These are phyloP conservation scores for Fomitopsis betulina DNA, from an alignment of 1,284 basidiomycete genomes.

Conservation along the genomic window DNA sequence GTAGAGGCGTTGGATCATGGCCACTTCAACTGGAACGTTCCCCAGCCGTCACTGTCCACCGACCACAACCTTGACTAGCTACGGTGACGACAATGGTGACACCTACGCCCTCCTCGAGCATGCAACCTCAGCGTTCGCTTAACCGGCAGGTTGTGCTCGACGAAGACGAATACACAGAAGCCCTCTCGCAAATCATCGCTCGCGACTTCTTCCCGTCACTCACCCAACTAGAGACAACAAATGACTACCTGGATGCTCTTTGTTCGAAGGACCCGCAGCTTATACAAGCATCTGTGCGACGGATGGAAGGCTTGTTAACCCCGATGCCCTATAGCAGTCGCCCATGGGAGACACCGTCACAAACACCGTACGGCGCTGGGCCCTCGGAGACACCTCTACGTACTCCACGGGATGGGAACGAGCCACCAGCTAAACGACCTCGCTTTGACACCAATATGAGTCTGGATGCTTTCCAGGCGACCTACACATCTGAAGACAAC, in stretches of 20 bases:
- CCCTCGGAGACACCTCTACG: conserved; percentile 65
- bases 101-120: conserved; percentile 11
- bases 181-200: conserved; percentile 91
- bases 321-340: conserved; percentile 36
- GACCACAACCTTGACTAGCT: too few relatives aligned
- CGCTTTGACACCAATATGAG: conserved; percentile 59
- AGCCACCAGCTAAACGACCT: conserved; percentile 46
- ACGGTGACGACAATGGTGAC: conserved; percentile 2
- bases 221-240: conserved; percentile 82
- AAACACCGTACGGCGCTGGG: conserved; percentile 60
- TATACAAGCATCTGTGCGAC: conserved; percentile 69
- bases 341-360: conserved; percentile 50
- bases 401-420: conserved; percentile 33
- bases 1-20: not conserved
- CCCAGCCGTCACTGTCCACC: too few relatives aligned
- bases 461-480: conserved; percentile 83
- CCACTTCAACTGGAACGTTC: not conserved
- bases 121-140: conserved; percentile 47
- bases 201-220: conserved; percentile 97
- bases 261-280: conserved; percentile 67
- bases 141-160: conserved; percentile 75
- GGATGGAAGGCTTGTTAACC: conserved; percentile 62
- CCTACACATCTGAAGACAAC: conserved; percentile 94
- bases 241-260: conserved; percentile 79
- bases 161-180: conserved; percentile 93